Evolutionary conservation across 164 flowering plant species (phyloP).

Genomic region (Houttuynia cordata): DNA sequence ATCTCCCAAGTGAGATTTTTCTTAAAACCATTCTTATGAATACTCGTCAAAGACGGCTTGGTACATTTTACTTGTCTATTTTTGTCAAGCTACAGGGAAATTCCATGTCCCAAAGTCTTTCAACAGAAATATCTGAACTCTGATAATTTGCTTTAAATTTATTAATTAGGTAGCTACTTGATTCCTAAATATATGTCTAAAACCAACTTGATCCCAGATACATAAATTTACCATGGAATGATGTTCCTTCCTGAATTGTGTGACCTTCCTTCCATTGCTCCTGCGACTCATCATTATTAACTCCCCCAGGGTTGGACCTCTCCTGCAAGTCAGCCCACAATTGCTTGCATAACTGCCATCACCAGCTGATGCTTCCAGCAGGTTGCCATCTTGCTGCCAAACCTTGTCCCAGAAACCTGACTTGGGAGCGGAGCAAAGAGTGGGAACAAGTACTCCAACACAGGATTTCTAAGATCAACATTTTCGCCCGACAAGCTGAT

Average conservation of each 20-base stretch:
- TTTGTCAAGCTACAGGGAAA: no score
- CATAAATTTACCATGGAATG: slow-evolving; percentile 27
- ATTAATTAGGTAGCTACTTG: no score
- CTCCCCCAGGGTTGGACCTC: slow-evolving; percentile 67
- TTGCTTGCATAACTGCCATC: background rate
- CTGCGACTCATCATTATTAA: slow-evolving; percentile 66
- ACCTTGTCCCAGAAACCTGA: slow-evolving; percentile 30
- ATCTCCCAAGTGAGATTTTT: no score
- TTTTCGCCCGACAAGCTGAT: slow-evolving; percentile 23
- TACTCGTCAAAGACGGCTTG: no score
- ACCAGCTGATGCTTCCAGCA: background rate
- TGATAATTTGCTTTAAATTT: no score
- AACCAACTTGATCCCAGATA: no score
- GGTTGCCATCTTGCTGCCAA: slow-evolving; percentile 10
- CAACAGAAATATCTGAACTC: no score
- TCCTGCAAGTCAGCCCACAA: slow-evolving; percentile 17
- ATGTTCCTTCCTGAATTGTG: slow-evolving; percentile 24
- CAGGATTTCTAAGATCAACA: slow-evolving; percentile 32
- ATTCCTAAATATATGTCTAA: no score
- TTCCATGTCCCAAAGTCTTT: no score
- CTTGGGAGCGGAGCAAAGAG: slow-evolving; percentile 30
- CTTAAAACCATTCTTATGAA: no score
- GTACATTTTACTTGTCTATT: no score
- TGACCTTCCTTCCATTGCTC: slow-evolving; percentile 32
- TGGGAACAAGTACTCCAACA: slow-evolving; percentile 64